Evolutionary conservation across 1,139 yeast species (phyloP).

Genomic region (Saccharomyces hybrid): DNA sequence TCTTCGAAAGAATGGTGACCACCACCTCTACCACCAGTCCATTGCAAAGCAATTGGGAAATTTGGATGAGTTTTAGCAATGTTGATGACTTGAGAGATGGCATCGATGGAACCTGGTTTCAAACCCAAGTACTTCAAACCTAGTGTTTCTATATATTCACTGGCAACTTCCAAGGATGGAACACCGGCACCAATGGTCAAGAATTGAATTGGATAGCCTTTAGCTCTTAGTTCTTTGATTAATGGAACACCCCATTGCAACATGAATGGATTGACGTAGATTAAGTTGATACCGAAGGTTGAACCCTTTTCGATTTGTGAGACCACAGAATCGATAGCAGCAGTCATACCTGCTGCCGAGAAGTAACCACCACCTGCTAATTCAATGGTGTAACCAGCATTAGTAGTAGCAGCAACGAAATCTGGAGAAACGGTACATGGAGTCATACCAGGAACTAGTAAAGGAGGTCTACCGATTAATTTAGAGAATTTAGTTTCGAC

Average conservation of each 20-base stretch:
- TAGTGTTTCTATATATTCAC: slow-evolving; percentile 87
- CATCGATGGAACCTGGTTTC: slow-evolving; percentile 96
- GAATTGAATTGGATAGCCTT: slow-evolving; percentile 94
- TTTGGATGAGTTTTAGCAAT: slow-evolving; percentile 94
- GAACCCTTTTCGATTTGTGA: slow-evolving; percentile 67
- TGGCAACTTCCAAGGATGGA: slow-evolving; percentile 93
- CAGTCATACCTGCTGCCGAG: slow-evolving; percentile 57
- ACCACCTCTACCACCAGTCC: slow-evolving; percentile 99
- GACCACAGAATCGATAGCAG: slow-evolving; percentile 68
- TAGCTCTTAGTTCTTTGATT: slow-evolving; percentile 78
- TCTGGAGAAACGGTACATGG: slow-evolving; percentile 95
- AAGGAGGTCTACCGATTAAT: slow-evolving; percentile 88
- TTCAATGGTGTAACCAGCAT: slow-evolving; percentile 96
- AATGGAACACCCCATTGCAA: slow-evolving; percentile 98
- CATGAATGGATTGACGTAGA: slow-evolving; percentile 95
- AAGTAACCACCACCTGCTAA: slow-evolving; percentile 99
- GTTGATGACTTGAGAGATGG: slow-evolving; percentile 75
- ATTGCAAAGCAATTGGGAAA: slow-evolving; percentile 94
- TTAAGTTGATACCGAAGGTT: slow-evolving; percentile 84
- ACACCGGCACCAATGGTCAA: slow-evolving; percentile 99
- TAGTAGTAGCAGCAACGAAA: slow-evolving; percentile 85
- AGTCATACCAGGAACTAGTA: slow-evolving; percentile 99
- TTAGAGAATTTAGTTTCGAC: slow-evolving; percentile 94
- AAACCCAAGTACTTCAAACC: slow-evolving; percentile 92
- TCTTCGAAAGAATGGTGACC: slow-evolving; percentile 99